Evolutionary conservation across 768 basidiomycete species (phyloP).

Genomic region (Pleurotus salmoneostramineus): DNA sequence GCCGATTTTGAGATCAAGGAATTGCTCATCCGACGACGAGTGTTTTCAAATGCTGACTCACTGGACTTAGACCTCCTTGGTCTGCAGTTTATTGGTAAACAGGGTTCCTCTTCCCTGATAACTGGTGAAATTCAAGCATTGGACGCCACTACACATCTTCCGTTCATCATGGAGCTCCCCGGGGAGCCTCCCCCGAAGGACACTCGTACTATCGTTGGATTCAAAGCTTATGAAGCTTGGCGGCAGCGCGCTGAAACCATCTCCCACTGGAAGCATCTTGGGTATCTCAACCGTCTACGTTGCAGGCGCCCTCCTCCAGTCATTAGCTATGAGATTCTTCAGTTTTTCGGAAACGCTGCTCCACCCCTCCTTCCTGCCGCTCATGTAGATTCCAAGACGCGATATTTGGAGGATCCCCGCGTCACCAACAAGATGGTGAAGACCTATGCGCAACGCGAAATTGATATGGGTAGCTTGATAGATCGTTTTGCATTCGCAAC

Average conservation of each 20-base stretch:
- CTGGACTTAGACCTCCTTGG: slow-evolving; percentile 64
- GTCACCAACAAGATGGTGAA: slow-evolving; percentile 48
- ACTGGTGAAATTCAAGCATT: slow-evolving; percentile 51
- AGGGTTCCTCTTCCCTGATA: slow-evolving; percentile 49
- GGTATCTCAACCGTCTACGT: slow-evolving; percentile 71
- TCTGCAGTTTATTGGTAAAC: slow-evolving; percentile 54
- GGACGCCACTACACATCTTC: slow-evolving; percentile 55
- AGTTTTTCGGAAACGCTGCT: slow-evolving; percentile 30
- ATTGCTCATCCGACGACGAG: slow-evolving; percentile 72
- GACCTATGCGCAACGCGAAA: slow-evolving; percentile 59
- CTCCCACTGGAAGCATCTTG: slow-evolving; percentile 65
- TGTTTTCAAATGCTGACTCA: slow-evolving; percentile 54
- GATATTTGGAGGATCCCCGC: slow-evolving; percentile 40
- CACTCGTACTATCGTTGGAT: slow-evolving; percentile 71
- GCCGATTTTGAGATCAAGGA: slow-evolving; percentile 87
- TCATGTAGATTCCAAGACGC: slow-evolving; percentile 29
- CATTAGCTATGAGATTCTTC: slow-evolving; percentile 44
- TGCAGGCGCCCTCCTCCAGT: slow-evolving; percentile 46
- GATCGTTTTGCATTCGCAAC: slow-evolving; percentile 80
- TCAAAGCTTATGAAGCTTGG: slow-evolving; percentile 47
- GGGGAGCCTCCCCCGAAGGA: slow-evolving; percentile 73
- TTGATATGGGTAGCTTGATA: slow-evolving; percentile 48
- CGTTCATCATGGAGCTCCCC: slow-evolving; percentile 46
- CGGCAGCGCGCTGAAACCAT: slow-evolving; percentile 46
- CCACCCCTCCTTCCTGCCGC: slow-evolving; percentile 51